Evolutionary conservation across 495 filamentous ascomycete genomes (phyloP).

Genomic region (Hypoxylon rickii): DNA sequence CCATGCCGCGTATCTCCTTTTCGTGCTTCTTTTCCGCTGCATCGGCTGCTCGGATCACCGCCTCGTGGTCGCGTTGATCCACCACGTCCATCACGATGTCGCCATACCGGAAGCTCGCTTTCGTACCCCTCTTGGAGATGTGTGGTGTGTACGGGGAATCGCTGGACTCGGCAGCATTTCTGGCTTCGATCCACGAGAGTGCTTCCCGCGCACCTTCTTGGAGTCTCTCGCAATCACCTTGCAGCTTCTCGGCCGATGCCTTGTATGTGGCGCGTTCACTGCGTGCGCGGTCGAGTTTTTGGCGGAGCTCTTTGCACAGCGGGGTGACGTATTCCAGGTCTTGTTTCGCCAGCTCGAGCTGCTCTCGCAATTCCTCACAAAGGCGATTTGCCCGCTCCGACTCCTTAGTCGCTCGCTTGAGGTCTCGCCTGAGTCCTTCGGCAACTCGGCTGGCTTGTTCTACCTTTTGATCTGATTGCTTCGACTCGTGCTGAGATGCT

Average conservation of each 20-base stretch:
- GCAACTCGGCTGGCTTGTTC: constrained; percentile 45
- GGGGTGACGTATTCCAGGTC: constrained; percentile 32
- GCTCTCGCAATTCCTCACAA: constrained; percentile 32
- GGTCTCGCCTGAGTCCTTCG: constrained; percentile 52
- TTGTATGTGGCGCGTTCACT: constrained; percentile 51
- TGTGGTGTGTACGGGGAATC: constrained; percentile 24
- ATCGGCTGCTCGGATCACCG: constrained; percentile 56
- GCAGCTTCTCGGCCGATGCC: constrained; percentile 48
- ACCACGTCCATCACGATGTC: constrained; percentile 42
- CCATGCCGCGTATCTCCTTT: constrained; percentile 81
- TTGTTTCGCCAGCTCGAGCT: constrained; percentile 27
- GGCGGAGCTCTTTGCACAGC: constrained; percentile 37
- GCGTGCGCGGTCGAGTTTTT: constrained; percentile 52
- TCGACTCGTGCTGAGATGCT: constrained; percentile 55
- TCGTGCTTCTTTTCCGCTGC: constrained; percentile 65
- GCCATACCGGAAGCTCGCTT: constrained; percentile 39
- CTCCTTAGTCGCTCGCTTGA: constrained; percentile 39
- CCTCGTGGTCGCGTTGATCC: constrained; percentile 42
- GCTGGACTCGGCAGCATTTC: constrained; percentile 42
- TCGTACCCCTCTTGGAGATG: constrained; percentile 26
- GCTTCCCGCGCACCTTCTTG: constrained; percentile 36
- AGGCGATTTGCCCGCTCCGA: constrained; percentile 27
- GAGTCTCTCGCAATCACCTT: constrained; percentile 46
- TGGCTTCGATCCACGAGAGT: constrained; percentile 39
- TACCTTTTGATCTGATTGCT: constrained; percentile 53